Conservation (phyloP, 2,329 filamentous ascomycete species). For the Teratosphaeria pseudoeucalypti region DNA sequence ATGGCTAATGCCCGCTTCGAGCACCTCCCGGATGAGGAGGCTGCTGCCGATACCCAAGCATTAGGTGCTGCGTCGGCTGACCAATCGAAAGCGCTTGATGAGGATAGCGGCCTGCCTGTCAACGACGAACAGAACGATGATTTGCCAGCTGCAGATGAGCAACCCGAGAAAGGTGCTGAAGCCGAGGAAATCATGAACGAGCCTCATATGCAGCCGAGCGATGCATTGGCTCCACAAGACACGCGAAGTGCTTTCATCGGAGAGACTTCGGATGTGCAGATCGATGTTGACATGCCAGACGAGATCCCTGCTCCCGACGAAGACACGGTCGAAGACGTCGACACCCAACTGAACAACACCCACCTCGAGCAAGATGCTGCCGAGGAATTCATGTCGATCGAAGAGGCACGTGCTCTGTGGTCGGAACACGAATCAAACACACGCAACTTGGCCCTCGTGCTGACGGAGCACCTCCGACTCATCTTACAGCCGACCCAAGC, state of each 20-base stretch:
- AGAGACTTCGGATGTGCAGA: slow-evolving; percentile 31
- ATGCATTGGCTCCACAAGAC: slow-evolving; percentile 15
- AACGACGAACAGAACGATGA: slow-evolving; percentile 36
- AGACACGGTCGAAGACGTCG: slow-evolving; percentile 32
- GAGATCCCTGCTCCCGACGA: slow-evolving; percentile 25
- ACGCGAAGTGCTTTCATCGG: slow-evolving; percentile 36
- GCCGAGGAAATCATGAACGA: slow-evolving; percentile 10
- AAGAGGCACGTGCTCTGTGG: slow-evolving; percentile 68
- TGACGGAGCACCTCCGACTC: slow-evolving; percentile 89
- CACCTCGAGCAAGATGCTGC: slow-evolving; percentile 42
- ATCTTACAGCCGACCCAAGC: slow-evolving; percentile 91
- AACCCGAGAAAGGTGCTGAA: slow-evolving; percentile 10
- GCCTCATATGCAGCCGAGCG: slow-evolving; percentile 2
- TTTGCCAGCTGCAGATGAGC: slow-evolving; percentile 27
- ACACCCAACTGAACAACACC: slow-evolving; percentile 59
- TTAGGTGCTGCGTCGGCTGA: slow-evolving; percentile 82
- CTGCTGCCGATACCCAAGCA: slow-evolving; percentile 77
- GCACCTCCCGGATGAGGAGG: slow-evolving; percentile 76
- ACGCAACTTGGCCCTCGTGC: slow-evolving; percentile 71
- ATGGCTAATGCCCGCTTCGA: slow-evolving; percentile 79
- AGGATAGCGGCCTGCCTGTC: slow-evolving; percentile 74
- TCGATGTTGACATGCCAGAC: slow-evolving; percentile 32
- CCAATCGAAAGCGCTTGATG: slow-evolving; percentile 73
- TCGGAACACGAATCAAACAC: slow-evolving; percentile 73
- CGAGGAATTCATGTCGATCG: slow-evolving; percentile 16